These are phyloP conservation scores for Xylaria digitata DNA, from an alignment of 2,329 filamentous ascomycete genomes.

Conservation along the genomic window DNA sequence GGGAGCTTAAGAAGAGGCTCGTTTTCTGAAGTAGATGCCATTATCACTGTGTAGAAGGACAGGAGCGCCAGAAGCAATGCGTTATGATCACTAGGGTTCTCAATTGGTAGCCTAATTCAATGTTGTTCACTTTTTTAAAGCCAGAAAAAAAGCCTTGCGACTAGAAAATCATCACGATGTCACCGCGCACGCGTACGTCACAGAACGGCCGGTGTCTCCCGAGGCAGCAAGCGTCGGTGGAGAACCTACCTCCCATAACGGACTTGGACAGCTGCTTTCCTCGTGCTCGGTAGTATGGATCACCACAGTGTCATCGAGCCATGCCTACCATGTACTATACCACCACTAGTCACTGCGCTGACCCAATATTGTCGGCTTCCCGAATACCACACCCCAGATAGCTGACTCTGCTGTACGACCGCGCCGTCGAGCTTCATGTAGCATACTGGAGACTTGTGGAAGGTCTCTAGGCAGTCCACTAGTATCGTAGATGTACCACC, in stretches of 20 bases:
- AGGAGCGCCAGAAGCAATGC: conserved; percentile 7
- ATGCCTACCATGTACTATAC: conserved; percentile 10
- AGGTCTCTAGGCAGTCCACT: not conserved
- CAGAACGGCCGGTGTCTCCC: conserved; percentile 11
- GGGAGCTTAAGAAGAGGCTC: conserved; percentile 61
- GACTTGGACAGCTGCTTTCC: not conserved
- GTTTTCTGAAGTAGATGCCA: conserved; percentile 44
- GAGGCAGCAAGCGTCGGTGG: conserved; percentile 25
- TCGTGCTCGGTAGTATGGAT: not conserved
- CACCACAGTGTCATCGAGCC: conserved; percentile 1
- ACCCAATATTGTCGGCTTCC: conserved; percentile 18
- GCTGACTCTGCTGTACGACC: not conserved
- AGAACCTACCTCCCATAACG: not conserved
- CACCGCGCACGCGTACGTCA: not conserved
- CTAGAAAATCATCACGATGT: conserved; percentile 17
- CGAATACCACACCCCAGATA: conserved; percentile 2
- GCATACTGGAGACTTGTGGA: not conserved
- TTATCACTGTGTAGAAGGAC: conserved; percentile 27
- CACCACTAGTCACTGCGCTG: not conserved
- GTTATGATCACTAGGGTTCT: not conserved
- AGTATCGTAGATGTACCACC: conserved; percentile 27
- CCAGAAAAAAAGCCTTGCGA: not conserved
- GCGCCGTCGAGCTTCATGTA: conserved; percentile 4
- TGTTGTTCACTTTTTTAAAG: not conserved
- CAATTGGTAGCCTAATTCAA: conserved; percentile 13